phyloP scores from a whole-genome alignment of 2,329 filamentous ascomycete species.

The Fusarium redolens region DNA sequence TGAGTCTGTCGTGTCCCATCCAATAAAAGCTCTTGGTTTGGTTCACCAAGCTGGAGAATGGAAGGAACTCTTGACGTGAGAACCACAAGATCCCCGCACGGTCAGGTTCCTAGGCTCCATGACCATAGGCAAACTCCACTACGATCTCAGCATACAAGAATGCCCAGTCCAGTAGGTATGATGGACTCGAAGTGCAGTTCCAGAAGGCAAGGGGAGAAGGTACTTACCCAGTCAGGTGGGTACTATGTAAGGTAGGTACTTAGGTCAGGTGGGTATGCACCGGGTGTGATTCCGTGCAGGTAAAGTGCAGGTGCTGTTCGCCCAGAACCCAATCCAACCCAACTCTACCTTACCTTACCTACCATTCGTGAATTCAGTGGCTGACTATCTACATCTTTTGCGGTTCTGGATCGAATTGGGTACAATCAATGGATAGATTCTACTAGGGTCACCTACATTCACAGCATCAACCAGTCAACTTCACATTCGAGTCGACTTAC shows the following conservation, averaged over 20 bases:
- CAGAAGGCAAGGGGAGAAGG: not conserved
- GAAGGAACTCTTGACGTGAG: slow-evolving; percentile 9
- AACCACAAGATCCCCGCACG: slow-evolving; percentile 10
- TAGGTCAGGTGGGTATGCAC: slow-evolving; percentile 5
- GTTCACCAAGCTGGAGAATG: slow-evolving; percentile 1
- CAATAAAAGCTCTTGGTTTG: slow-evolving; percentile 11
- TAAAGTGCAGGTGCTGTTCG: slow-evolving; percentile 1
- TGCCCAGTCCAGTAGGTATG: not conserved
- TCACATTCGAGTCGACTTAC: not conserved
- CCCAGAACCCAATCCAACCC: not conserved
- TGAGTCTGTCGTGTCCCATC: not conserved
- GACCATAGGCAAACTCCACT: not conserved
- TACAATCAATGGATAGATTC: not conserved
- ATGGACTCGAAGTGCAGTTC: not conserved
- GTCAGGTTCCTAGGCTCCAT: not conserved
- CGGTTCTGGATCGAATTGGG: not conserved
- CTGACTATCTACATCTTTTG: not conserved
- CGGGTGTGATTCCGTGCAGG: slow-evolving; percentile 26
- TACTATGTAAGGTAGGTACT: not conserved
- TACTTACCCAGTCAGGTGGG: not conserved
- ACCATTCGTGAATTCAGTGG: not conserved
- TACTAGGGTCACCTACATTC: not conserved
- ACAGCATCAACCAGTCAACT: not conserved
- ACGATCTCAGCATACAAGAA: not conserved
- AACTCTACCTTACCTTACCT: not conserved